Conservation (phyloP, 805 yeast species). For the Dipodascus geniculatus region DNA sequence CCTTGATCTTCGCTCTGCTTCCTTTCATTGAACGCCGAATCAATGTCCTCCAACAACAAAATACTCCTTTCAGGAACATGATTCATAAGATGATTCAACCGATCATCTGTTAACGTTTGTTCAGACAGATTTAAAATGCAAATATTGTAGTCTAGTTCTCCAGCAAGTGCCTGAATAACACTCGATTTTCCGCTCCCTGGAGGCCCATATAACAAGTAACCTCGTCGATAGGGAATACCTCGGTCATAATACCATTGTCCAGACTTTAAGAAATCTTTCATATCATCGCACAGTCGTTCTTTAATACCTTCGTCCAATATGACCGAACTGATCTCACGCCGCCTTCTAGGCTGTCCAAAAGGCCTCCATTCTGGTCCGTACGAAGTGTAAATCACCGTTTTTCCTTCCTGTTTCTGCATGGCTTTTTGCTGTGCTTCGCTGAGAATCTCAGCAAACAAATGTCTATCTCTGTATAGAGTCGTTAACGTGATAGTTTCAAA, state of each 20-base stretch:
- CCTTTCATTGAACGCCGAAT: slow-evolving; percentile 86
- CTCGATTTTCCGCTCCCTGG: slow-evolving; percentile 97
- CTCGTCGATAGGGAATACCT: slow-evolving; percentile 96
- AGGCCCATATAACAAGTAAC: slow-evolving; percentile 88
- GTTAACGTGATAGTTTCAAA: slow-evolving; percentile 93
- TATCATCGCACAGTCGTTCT: slow-evolving; percentile 56
- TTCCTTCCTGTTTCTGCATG: slow-evolving; percentile 73
- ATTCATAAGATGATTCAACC: slow-evolving; percentile 91
- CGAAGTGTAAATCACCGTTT: slow-evolving; percentile 84
- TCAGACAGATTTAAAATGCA: slow-evolving; percentile 88
- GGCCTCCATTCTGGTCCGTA: slow-evolving; percentile 99
- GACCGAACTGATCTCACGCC: slow-evolving; percentile 75
- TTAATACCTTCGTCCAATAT: slow-evolving; percentile 68
- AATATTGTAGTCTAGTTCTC: slow-evolving; percentile 89
- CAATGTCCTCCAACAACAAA: slow-evolving; percentile 80
- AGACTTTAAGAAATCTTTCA: slow-evolving; percentile 62
- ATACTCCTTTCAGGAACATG: slow-evolving; percentile 87
- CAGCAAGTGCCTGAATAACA: slow-evolving; percentile 92
- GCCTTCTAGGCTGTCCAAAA: slow-evolving; percentile 88
- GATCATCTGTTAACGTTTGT: slow-evolving; percentile 83
- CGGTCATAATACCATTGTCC: slow-evolving; percentile 90
- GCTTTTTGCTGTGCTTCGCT: slow-evolving; percentile 81
- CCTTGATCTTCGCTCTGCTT: slow-evolving; percentile 69
- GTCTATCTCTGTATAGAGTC: slow-evolving; percentile 73
- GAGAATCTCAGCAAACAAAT: slow-evolving; percentile 55